Base-by-base conservation (phyloP, 164 flowering plant genomes). In the Malania oleifera region DNA sequence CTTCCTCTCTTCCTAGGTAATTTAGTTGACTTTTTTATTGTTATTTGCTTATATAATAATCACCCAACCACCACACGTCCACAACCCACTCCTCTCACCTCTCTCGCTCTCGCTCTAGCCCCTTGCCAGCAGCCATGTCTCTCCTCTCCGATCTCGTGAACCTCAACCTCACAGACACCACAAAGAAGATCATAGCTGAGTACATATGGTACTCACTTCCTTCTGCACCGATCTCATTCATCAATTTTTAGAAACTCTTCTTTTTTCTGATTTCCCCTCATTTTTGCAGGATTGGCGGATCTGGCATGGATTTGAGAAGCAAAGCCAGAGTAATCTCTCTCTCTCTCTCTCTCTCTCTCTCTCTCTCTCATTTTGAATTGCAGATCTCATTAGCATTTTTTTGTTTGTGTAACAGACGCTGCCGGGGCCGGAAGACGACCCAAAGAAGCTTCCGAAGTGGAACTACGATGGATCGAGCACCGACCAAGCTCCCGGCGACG, bases 251-350 rank as follows among this genome's bases (percentile, higher is more conserved):
- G n/a, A n/a, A n/a, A n/a, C n/a, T n/a, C n/a, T n/a, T n/a, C n/a
- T n/a, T n/a, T n/a, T n/a, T n/a, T n/a, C n/a, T n/a, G n/a, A n/a
- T n/a, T n/a, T n/a, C n/a, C n/a, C n/a, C n/a, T n/a, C n/a, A n/a
- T 34, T 24, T 18, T 28, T 19, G 19, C 70, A 81, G 85, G 86
- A 84, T 80, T 54, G 90, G 90, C 54, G 87, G 87, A 48, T 84
- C 85, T 38, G 85, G 85, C 2, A 55, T 79, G 80, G 90, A 84
- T 51, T 11, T 84, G 43, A 73, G 90, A 48, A 84, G 90, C 81
- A 84, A 84, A 79, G 91, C 73, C 12, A 82, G 85, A 64, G 72
- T 66, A n/a, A 17, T 25, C 38, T 14, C 14, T 11, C 13, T 37
- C 29, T 34, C 46, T 26, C 3, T 44, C 7, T 18, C 15, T 25